Evolutionary conservation across 129 eudicot species (phyloP), one percentile per base, ranked within the genome.

Genomic region (Gnaphalium uliginosum): DNA sequence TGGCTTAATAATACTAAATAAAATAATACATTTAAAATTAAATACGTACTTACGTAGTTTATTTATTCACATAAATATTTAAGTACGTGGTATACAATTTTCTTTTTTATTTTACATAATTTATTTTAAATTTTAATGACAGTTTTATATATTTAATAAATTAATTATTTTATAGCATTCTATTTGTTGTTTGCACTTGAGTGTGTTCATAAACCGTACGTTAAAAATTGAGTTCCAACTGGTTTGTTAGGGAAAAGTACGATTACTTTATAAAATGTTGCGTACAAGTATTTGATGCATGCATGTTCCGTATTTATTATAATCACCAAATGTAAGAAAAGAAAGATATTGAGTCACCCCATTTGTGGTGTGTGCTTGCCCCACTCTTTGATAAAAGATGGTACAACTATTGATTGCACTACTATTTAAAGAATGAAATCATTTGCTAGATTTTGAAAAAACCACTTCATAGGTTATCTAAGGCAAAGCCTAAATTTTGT

Each of bases 351-450:
- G 32, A 30, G 24, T 73, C 63, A 26, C 68, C 56, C 51, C 63
- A 69, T 54, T 79, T 72, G 43, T 79, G 72, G 78, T 72, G 78
- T 21, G 27, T 72, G 74, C 27, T 70, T 78, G 71, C 15, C 71
- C 70, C 50, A 69, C 81, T 77, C 61, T 77, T 78, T 62, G 50
- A 41, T 10, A 19, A 29, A 61, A 48, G 37, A 30, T 22, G 39
- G 83, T 79, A 79, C 83, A 79, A 72, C 78, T 73, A 73, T 74
- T 79, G 3, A 79, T 65, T 79, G 79, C 83, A 17, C 79, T 66
- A 73, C 74, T 69, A 73, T 54, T 73, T 79, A 66, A 22, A 79
- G 83, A 66, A 73, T 79, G 83, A 79, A 79, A 79, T 79, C 79
- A 79, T 79, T 79, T 79, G 77, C 74, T 79, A 57, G 74, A 79